phyloP scores from a whole-genome alignment of 768 basidiomycete genomes.

The Tricholoma hemisulphureum region DNA sequence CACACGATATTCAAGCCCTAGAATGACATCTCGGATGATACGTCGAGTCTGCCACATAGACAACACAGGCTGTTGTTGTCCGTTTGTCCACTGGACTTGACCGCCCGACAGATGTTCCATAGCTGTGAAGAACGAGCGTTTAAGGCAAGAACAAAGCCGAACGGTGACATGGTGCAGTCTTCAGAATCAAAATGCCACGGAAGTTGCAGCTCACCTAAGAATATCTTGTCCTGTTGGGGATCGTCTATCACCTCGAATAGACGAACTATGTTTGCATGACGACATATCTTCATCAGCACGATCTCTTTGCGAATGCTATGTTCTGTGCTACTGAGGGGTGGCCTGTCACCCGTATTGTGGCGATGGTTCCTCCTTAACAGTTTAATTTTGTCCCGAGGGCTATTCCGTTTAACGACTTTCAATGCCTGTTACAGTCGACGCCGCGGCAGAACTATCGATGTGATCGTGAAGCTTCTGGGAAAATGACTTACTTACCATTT shows the following conservation, averaged over 20 bases:
- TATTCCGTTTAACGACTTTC: conserved; percentile 65
- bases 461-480: conserved; percentile 2
- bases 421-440: conserved; percentile 68
- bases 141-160: neutral
- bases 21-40: conserved; percentile 41
- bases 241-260: conserved; percentile 92
- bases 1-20: conserved; percentile 44
- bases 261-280: conserved; percentile 74
- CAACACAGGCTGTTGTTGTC: conserved; percentile 31
- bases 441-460: neutral
- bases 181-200: neutral
- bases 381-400: conserved; percentile 65
- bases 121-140: conserved; percentile 21
- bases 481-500: conserved; percentile 47
- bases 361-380: conserved; percentile 43
- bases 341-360: conserved; percentile 24
- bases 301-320: conserved; percentile 83
- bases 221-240: conserved; percentile 74
- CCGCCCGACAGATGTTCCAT: conserved; percentile 45
- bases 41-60: conserved; percentile 37
- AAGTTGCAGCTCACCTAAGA: conserved; percentile 61
- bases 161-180: neutral
- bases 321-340: conserved; percentile 56
- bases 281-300: conserved; percentile 87
- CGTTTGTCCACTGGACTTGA: conserved; percentile 38